Conservation (phyloP, 257 asterid genomes). For the Lantana camara region DNA sequence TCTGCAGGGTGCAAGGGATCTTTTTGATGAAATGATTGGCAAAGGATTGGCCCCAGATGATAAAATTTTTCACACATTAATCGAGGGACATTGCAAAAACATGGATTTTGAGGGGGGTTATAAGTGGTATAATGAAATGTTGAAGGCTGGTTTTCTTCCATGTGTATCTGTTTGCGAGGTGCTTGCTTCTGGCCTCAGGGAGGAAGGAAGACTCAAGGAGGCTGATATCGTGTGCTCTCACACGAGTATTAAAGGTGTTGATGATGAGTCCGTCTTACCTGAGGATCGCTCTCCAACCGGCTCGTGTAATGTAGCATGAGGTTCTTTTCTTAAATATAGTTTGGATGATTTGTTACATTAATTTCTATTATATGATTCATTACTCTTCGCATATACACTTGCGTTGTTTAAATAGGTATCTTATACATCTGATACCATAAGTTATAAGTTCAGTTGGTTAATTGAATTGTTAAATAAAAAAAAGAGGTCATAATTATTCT, state of each 20-base stretch:
- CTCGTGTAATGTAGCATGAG: no score
- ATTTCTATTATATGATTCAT: no score
- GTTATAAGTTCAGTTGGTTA: no score
- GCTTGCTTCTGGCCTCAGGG: constrained; percentile 62
- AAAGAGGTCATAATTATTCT: no score
- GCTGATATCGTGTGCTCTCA: constrained; percentile 24
- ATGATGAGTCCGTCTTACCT: no score
- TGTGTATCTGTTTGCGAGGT: constrained; percentile 38
- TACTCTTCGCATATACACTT: no score
- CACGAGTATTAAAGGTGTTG: constrained; percentile 61
- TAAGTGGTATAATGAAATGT: constrained; percentile 62
- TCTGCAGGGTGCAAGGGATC: constrained; percentile 47
- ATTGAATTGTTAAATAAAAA: no score
- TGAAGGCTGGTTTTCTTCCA: constrained; percentile 53
- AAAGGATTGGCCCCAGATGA: constrained; percentile 54
- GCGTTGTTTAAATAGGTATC: no score
- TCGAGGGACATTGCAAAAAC: constrained; percentile 64
- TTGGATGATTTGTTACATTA: no score
- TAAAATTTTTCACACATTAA: constrained; percentile 48
- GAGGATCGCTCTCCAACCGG: no score
- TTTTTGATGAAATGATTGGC: constrained; percentile 52
- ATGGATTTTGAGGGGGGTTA: constrained; percentile 61
- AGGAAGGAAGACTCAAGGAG: constrained; percentile 42
- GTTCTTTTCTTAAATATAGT: no score
- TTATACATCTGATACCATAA: no score